Base-by-base conservation (phyloP, 2,329 filamentous ascomycete species). In the Penicillium sp. region DNA sequence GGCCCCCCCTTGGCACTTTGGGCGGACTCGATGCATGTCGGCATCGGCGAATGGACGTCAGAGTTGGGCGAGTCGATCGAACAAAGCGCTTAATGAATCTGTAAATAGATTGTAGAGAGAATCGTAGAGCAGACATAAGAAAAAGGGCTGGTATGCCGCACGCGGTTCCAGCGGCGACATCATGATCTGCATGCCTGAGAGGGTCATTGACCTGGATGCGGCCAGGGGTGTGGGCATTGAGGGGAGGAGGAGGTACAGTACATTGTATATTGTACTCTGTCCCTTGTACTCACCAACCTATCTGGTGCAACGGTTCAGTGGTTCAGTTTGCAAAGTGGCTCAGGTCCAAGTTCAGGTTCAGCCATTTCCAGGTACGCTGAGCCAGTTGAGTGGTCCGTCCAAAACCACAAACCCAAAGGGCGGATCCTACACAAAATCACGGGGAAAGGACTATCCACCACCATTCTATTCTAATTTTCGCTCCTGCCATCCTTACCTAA, bases 171-270 rank as follows among this genome's bases (percentile, higher is more conserved):
- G 33, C 33, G 28, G 57, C 65, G 63, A 64, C 61, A 64, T 69
- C 66, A 68, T 68, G 67, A 69, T 69, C 67, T 68, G 61, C 67
- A 69, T 69, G 67, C 65, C 66, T 60, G 35, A 60, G 35, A 60
- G 37, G 55, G 22, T 35, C 30, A 22, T 45, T 22, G 40, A 43
- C 59, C 63, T 68, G 67, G 61, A 65, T 67, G 65, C 66, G 59
- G 67, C 61, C 63, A 68, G 63, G 63, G 65, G 62, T 16, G 51
- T 19, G 19, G 48, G 52, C 38, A n/a, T 13, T 37, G 35, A 37
- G 35, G 8, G 35, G 14, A 13, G 8, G 22, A 48, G 33, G 33
- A 53, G 19, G 14, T 33, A 33, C 11, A 52, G 22, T 13, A 14
- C 25, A 4, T 6, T 1, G 30, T 33, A 33, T 3, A 33, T 33